phyloP scores from a whole-genome alignment of 352 stramenopile species.

The Blastocystis sp. region DNA sequence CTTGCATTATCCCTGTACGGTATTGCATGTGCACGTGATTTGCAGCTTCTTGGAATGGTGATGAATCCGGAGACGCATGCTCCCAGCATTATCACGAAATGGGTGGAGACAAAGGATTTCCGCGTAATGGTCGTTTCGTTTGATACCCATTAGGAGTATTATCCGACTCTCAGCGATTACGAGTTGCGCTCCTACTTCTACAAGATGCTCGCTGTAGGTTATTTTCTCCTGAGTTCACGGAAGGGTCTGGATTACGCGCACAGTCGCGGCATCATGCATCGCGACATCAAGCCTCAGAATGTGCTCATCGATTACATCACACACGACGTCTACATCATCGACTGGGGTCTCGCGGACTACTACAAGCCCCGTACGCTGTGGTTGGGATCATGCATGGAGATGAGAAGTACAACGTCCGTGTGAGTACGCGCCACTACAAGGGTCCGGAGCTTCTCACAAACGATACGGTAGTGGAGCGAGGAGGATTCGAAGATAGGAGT shows the following conservation, averaged over 20 bases:
- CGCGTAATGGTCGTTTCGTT: neutral
- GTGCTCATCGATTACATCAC: constrained; percentile 99
- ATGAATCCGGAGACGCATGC: constrained; percentile 95
- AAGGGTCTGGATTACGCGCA: constrained; percentile 96
- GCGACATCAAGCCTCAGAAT: constrained; percentile 98
- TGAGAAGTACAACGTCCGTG: constrained; percentile 87
- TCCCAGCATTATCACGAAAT: constrained; percentile 90
- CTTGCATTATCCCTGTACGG: constrained; percentile 80
- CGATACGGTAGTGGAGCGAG: constrained; percentile 17
- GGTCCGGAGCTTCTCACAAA: constrained; percentile 94
- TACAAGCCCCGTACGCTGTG: constrained; percentile 76
- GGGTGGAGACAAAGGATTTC: constrained; percentile 99
- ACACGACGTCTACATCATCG: constrained; percentile 88
- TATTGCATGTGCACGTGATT: neutral
- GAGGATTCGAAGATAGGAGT: constrained; percentile 77
- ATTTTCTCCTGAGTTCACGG: neutral
- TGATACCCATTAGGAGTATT: constrained; percentile 69
- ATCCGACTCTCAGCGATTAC: constrained; percentile 75
- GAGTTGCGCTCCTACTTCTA: constrained; percentile 99
- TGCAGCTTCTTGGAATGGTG: constrained; percentile 90
- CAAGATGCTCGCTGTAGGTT: constrained; percentile 64
- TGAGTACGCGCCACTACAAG: constrained; percentile 97
- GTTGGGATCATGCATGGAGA: neutral
- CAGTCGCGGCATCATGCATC: constrained; percentile 97
- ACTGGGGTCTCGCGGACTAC: constrained; percentile 98